These are phyloP conservation scores for Fusarium clavum DNA, from an alignment of 2,329 filamentous ascomycete species.

Conservation along the genomic window DNA sequence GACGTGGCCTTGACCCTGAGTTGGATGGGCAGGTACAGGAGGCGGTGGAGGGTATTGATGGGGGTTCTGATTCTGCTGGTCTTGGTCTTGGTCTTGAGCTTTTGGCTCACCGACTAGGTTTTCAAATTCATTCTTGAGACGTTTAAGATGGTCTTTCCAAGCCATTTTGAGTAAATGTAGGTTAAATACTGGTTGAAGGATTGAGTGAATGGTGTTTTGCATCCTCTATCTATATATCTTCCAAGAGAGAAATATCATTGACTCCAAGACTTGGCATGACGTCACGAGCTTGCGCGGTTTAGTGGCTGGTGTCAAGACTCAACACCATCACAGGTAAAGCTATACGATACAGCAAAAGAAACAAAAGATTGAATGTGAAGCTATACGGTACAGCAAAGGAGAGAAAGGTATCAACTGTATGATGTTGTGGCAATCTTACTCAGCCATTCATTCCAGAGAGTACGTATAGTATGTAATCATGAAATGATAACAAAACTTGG, in stretches of 20 bases:
- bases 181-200: no score
- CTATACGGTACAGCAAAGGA: background rate
- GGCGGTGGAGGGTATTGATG: conserved; percentile 16
- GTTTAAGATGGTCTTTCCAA: conserved; percentile 54
- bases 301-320: conserved; percentile 21
- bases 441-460: no score
- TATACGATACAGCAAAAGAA: background rate
- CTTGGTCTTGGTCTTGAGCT: conserved; percentile 35
- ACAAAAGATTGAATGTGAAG: background rate
- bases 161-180: no score
- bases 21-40: conserved; percentile 35
- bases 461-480: background rate
- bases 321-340: background rate
- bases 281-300: conserved; percentile 27
- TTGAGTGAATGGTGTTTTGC: no score
- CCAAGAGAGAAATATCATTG: background rate
- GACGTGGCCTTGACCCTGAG: conserved; percentile 37
- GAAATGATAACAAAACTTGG: background rate
- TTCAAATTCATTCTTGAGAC: conserved; percentile 55
- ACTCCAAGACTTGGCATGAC: conserved; percentile 29
- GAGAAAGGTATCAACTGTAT: no score
- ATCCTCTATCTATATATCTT: background rate
- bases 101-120: conserved; percentile 48
- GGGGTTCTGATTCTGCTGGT: conserved; percentile 22
- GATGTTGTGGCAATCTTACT: background rate